Percentiles rank a stretch among this genome's conserved stretches.
Conservation (phyloP, 177 flowering plant species). For the Vitis hybrid region DNA sequence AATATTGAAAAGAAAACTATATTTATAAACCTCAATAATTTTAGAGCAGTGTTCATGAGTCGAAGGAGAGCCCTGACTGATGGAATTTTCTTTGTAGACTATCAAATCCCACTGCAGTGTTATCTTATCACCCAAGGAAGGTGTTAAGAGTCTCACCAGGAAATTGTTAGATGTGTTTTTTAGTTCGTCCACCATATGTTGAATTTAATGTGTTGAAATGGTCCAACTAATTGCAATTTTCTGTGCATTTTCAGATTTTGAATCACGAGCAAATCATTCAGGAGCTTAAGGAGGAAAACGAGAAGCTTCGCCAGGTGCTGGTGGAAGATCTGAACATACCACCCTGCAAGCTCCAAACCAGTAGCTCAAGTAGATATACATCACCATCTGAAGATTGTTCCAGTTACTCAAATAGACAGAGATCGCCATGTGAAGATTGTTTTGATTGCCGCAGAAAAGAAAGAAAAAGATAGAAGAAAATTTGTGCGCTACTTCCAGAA, state of each 20-base stretch:
- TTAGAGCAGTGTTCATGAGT: too few relatives aligned
- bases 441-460: constrained; percentile 78
- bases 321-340: constrained; percentile 72
- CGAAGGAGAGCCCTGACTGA: too few relatives aligned
- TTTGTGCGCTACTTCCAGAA: neutral
- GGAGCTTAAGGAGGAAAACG: constrained; percentile 71
- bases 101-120: too few relatives aligned
- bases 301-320: constrained; percentile 67
- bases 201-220: neutral
- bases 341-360: constrained; percentile 51
- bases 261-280: constrained; percentile 74
- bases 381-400: constrained; percentile 45
- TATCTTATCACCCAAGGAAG: too few relatives aligned
- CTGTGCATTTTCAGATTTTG: constrained; percentile 53
- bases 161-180: neutral
- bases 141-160: too few relatives aligned
- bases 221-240: neutral
- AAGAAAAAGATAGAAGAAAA: constrained; percentile 31
- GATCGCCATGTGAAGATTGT: constrained; percentile 63
- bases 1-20: too few relatives aligned
- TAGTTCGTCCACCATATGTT: neutral
- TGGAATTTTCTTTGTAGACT: too few relatives aligned
- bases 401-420: too few relatives aligned
- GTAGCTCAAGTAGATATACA: constrained; percentile 25
- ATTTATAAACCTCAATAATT: too few relatives aligned